These are phyloP conservation scores for Corrigiola litoralis DNA, from an alignment of 179 eudicot species.

Conservation along the genomic window DNA sequence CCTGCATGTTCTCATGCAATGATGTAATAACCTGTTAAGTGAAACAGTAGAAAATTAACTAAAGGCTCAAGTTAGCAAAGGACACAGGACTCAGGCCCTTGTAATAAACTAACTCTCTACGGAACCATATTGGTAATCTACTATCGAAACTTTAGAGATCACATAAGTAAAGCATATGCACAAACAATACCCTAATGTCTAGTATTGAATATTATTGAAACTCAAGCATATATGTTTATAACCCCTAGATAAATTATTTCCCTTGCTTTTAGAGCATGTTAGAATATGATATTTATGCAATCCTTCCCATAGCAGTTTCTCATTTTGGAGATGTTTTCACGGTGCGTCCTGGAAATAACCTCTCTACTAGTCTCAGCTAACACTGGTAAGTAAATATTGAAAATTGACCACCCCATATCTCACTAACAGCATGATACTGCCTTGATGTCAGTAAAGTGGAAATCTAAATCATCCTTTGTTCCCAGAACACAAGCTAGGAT, in stretches of 20 bases:
- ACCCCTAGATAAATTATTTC: no score
- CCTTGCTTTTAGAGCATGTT: background rate
- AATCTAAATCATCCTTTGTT: no score
- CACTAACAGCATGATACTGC: background rate
- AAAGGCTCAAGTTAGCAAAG: background rate
- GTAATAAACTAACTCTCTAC: background rate
- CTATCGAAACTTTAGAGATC: no score
- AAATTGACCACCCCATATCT: background rate
- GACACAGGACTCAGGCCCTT: background rate
- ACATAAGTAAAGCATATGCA: no score
- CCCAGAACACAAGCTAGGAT: no score
- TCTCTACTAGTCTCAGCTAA: background rate
- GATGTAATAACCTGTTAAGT: conserved; percentile 50
- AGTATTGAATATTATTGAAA: no score
- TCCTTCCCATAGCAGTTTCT: background rate
- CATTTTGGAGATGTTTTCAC: background rate
- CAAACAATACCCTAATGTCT: no score
- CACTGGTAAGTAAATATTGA: background rate
- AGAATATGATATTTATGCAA: background rate
- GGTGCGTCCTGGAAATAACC: background rate
- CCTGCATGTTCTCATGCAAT: conserved; percentile 62
- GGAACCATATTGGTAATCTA: background rate
- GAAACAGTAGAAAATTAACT: conserved; percentile 4
- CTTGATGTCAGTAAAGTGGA: no score
- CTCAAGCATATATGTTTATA: no score